Evolutionary conservation across 352 stramenopile genomes (phyloP).

Genomic region (Phytophthora ramorum): DNA sequence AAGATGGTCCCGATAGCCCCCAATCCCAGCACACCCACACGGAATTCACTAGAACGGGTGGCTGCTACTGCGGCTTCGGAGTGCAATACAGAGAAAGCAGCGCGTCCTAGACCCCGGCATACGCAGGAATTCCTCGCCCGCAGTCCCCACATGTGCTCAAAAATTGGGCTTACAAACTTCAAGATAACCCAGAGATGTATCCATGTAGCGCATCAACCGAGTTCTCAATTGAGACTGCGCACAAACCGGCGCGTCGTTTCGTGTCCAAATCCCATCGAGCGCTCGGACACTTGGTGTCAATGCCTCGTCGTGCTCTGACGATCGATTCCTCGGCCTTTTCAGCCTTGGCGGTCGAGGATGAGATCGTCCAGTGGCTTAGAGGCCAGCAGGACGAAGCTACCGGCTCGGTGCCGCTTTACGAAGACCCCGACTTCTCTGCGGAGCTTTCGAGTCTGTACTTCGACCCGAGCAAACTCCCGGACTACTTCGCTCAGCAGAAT

Average conservation of each 20-base stretch:
- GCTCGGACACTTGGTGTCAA: background rate
- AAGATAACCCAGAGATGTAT: too few species aligned
- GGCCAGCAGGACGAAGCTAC: slow-evolving; percentile 30
- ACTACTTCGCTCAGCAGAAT: slow-evolving; percentile 58
- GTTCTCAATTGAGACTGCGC: too few species aligned
- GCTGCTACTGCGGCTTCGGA: background rate
- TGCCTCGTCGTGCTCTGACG: slow-evolving; percentile 21
- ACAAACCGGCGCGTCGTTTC: background rate
- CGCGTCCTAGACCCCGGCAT: slow-evolving; percentile 3
- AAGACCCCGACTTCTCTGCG: slow-evolving; percentile 62
- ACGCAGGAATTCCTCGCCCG: slow-evolving; percentile 1
- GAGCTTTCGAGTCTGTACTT: slow-evolving; percentile 63
- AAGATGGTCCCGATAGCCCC: slow-evolving; percentile 80
- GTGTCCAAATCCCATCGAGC: background rate
- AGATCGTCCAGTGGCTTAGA: slow-evolving; percentile 51
- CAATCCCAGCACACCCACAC: slow-evolving; percentile 68
- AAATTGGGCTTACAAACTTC: background rate
- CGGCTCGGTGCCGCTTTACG: slow-evolving; percentile 44
- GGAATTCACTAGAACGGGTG: slow-evolving; percentile 18
- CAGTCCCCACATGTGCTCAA: background rate
- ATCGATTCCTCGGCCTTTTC: slow-evolving; percentile 18
- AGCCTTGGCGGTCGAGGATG: slow-evolving; percentile 43
- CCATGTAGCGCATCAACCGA: too few species aligned
- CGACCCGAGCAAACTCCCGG: slow-evolving; percentile 58
- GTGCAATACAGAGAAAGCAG: background rate